Evolutionary conservation across 2,329 filamentous ascomycete genomes (phyloP), one percentile per base, ranked within the genome.

Genomic region (Myriosclerotinia curreyana): DNA sequence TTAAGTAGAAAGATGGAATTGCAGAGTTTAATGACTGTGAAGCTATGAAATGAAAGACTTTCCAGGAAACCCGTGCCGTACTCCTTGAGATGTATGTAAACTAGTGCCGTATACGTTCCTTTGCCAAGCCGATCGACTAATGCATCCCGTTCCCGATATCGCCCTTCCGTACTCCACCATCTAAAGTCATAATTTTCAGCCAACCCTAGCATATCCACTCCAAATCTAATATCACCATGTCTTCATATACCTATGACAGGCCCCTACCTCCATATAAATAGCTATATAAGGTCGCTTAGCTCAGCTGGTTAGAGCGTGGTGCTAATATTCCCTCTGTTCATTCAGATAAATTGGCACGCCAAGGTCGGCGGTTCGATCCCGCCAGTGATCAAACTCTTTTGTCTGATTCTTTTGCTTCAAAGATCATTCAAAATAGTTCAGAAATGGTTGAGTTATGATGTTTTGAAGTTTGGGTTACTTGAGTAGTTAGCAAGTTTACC

Each of bases 231-330:
- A n/a, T n/a, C n/a, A n/a, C n/a, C n/a, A n/a, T n/a, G n/a, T n/a
- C 0, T 1, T 9, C 11, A 25, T 54, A 54, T 3, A 25, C 0
- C 9, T 2, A 40, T 0, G 25, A 2, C 6, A 5, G 1, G 1
- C 0, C 0, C 0, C 0, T 0, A 0, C 0, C 1, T 0, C 0
- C 14, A 55, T 20, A n/a, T 15, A 7, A 55, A 55, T 28, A 42
- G 42, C 9, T 5, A 55, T 3, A 15, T 8, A 4, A 49, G 52
- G 52, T 55, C 52, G 52, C 52, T 42, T 55, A 55, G 52, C 52
- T 55, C 52, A 55, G 52, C 20, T 55, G 52, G 52, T 55, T 55
- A 55, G 52, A 55, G 52, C 52, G 52, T 55, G 52, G 52, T 55
- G 52, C 52, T 55, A 55, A 55, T 55, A 54, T 54, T n/a, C 25